Evolutionary conservation across 495 filamentous ascomycete species (phyloP).

Genomic region (Cryomyces minteri): DNA sequence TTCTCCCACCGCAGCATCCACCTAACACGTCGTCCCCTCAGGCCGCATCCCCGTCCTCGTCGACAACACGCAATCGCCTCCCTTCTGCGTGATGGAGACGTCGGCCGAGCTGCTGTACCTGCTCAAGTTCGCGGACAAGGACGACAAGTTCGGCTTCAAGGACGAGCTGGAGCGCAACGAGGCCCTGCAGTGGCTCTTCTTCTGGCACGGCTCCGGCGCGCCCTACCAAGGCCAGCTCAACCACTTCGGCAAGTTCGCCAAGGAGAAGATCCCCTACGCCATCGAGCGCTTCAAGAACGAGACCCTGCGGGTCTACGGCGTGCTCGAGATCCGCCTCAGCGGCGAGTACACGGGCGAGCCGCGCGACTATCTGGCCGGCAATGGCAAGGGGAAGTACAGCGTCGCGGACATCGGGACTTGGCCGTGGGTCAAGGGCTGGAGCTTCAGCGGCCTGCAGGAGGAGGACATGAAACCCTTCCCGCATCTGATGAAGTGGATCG

Average conservation of each 20-base stretch:
- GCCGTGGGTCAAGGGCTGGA: constrained; percentile 33
- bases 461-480: constrained; percentile 32
- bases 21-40: not conserved
- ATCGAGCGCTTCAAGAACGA: constrained; percentile 35
- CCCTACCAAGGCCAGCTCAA: constrained; percentile 25
- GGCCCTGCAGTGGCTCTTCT: constrained; percentile 28
- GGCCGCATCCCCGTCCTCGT: constrained; percentile 32
- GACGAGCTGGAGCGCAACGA: constrained; percentile 25
- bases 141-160: constrained; percentile 25
- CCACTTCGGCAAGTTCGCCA: constrained; percentile 20
- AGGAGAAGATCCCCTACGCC: constrained; percentile 30
- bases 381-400: constrained; percentile 33
- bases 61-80: constrained; percentile 30
- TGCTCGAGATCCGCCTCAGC: constrained; percentile 32
- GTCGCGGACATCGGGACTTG: constrained; percentile 37
- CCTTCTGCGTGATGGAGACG: constrained; percentile 33
- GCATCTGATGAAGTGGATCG: constrained; percentile 34
- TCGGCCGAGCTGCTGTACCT: constrained; percentile 34
- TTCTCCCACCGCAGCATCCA: not conserved
- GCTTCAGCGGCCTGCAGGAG: constrained; percentile 22
- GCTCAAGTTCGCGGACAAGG: constrained; percentile 27
- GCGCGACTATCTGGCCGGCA: constrained; percentile 33
- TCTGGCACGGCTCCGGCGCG: constrained; percentile 30
- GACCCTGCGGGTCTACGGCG: constrained; percentile 30
- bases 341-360: constrained; percentile 26